phyloP scores from a whole-genome alignment of 2,329 filamentous ascomycete genomes.

The Paecilomyces dactylethromorphus region DNA sequence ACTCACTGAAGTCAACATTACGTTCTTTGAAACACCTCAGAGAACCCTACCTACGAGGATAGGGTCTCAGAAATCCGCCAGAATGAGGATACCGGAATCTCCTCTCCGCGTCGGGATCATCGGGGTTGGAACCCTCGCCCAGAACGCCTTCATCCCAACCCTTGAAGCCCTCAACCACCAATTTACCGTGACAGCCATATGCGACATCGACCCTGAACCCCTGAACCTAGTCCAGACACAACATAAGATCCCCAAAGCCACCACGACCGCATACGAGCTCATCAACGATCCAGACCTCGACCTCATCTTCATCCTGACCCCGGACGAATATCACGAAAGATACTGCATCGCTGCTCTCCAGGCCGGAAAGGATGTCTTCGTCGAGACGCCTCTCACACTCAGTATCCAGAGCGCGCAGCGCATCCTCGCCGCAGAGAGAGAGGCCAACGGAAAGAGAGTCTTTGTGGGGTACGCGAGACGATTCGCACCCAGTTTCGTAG shows the following conservation, averaged over 20 bases:
- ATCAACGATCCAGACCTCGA: constrained; percentile 40
- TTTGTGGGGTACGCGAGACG: constrained; percentile 58
- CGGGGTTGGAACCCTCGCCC: constrained; percentile 38
- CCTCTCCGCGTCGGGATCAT: constrained; percentile 29
- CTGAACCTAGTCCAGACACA: constrained; percentile 6
- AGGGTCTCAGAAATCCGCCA: neutral
- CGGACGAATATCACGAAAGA: constrained; percentile 50
- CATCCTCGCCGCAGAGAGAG: constrained; percentile 46
- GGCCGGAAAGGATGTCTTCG: constrained; percentile 50
- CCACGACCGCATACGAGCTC: constrained; percentile 34
- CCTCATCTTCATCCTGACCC: constrained; percentile 49
- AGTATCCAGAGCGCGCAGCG: constrained; percentile 39
- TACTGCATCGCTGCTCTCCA: constrained; percentile 48
- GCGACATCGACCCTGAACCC: constrained; percentile 34
- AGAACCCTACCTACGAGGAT: too few relatives aligned
- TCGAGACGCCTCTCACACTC: constrained; percentile 55
- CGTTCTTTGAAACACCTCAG: too few relatives aligned
- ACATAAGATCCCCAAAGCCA: constrained; percentile 21
- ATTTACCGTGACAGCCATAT: constrained; percentile 45
- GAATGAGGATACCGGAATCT: neutral
- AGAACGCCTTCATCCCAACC: constrained; percentile 50
- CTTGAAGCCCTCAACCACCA: constrained; percentile 38
- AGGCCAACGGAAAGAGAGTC: constrained; percentile 36
- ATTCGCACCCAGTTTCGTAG: constrained; percentile 51
- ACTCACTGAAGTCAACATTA: too few relatives aligned